phyloP scores from a whole-genome alignment of 352 stramenopile genomes.

The Phytophthora pini region DNA sequence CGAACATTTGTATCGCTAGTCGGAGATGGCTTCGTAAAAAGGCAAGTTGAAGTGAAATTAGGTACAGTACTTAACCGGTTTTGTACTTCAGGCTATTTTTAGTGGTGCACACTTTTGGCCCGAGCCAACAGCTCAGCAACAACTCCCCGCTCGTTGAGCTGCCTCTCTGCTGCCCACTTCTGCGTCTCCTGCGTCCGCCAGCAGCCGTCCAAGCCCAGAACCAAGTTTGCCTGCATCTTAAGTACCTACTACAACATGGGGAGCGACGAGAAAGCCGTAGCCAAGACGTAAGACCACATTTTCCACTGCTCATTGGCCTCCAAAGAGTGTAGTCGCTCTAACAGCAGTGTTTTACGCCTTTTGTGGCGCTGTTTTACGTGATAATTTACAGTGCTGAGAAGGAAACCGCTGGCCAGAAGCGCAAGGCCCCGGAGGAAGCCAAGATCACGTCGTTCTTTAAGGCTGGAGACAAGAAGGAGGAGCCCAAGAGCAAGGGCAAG shows the following conservation, averaged over 20 bases:
- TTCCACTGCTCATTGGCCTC: not conserved
- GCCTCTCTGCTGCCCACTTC: conserved; percentile 11
- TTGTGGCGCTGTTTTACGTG: conserved; percentile 12
- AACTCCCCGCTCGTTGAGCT: conserved; percentile 8
- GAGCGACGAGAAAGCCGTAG: conserved; percentile 42
- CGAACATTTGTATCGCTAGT: conserved; percentile 5
- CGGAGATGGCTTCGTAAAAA: conserved; percentile 6
- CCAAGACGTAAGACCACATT: conserved; percentile 45
- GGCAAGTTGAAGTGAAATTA: conserved; percentile 23
- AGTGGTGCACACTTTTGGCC: conserved; percentile 27
- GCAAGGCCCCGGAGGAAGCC: conserved; percentile 44
- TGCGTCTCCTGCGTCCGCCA: conserved; percentile 23
- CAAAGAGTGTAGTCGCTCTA: not conserved
- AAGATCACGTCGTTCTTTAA: conserved; percentile 46
- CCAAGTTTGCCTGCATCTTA: not conserved
- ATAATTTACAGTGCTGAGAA: conserved; percentile 37
- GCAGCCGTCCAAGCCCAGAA: conserved; percentile 8
- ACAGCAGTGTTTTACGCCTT: not conserved
- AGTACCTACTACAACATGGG: conserved; percentile 35
- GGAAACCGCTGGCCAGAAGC: conserved; percentile 45
- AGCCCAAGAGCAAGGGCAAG: conserved; percentile 51
- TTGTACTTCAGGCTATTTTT: conserved; percentile 20
- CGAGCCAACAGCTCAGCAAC: conserved; percentile 23
- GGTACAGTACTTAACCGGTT: conserved; percentile 14
- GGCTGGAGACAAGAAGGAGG: conserved; percentile 24